phyloP scores from a whole-genome alignment of 441 rosid species.

The Croton setiger region DNA sequence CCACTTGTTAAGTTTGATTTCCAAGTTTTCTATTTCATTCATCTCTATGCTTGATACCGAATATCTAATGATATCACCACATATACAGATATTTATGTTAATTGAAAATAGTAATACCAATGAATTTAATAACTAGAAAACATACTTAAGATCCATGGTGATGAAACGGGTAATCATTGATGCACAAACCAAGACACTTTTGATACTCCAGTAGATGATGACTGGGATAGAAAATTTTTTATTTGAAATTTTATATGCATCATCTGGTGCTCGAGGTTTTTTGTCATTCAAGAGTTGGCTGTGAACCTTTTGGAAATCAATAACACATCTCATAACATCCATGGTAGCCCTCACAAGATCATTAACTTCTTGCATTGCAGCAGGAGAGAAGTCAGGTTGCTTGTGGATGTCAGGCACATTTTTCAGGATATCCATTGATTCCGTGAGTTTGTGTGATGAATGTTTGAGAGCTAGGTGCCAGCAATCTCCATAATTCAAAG shows the following conservation, averaged over 20 bases:
- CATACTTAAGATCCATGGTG: conserved; percentile 51
- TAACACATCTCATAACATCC: conserved; percentile 41
- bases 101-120: neutral
- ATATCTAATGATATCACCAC: neutral
- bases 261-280: too few species aligned
- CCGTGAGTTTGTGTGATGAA: conserved; percentile 59
- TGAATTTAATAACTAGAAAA: neutral
- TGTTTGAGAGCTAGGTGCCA: conserved; percentile 56
- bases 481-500: conserved; percentile 61
- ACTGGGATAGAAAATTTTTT: conserved; percentile 37
- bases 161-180: conserved; percentile 50
- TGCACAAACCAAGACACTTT: conserved; percentile 52
- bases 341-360: conserved; percentile 47
- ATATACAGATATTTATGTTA: too few species aligned
- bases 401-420: conserved; percentile 44
- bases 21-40: too few species aligned
- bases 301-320: conserved; percentile 37
- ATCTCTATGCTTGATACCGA: conserved; percentile 13
- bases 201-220: conserved; percentile 62
- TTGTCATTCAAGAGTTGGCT: conserved; percentile 28
- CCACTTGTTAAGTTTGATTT: too few species aligned
- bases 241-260: too few species aligned
- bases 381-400: conserved; percentile 33
- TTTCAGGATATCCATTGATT: conserved; percentile 56
- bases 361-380: conserved; percentile 41